Base-by-base conservation (phyloP, 2,329 filamentous ascomycete species). In the Dendrostoma leiphaemia region DNA sequence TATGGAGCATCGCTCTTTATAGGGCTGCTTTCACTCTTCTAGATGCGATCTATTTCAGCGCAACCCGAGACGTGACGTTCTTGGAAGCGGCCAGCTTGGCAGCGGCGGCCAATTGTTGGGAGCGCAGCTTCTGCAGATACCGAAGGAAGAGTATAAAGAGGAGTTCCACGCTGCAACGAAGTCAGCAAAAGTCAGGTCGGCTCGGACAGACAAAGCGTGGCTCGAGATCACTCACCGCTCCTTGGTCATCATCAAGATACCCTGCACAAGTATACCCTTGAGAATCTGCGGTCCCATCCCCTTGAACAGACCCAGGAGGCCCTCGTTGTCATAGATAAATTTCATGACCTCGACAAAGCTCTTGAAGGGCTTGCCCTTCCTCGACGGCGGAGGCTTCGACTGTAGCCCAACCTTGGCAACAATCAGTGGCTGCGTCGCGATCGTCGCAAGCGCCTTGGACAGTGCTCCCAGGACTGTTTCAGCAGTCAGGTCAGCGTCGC, bases 201-300 rank as follows among this genome's bases (percentile, higher is more conserved):
- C 19, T 8, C 26, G 51, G 23, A 53, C 40, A 59, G 52, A 26
- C 13, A 15, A n/a, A n/a, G n/a, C 12, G 23, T 35, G 9, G 12
- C 24, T 31, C 4, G 28, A 24, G 19, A 13, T 4, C 7, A 65
- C 78, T 62, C 79, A 91, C 89, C 91, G 83, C 74, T 99, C 94
- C 75, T 99, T 99, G 45, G 91, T 94, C 91, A 97, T 99, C 94
- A 99, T 99, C 35, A 99, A 78, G 53, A 99, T 84, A 47, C 94
- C 94, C 68, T 99, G 94, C 2, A 99, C 94, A 46, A 99, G 69
- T 49, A 99, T 74, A 1, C 94, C 94, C 74, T 99, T 99, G 56
- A 91, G 72, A 48, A 99, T 89, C 71, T 99, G 94, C 3, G 94
- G 94, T 0, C 85, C 91, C 62, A 99, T 96, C 38, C 94, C 94